These are phyloP conservation scores for Rhododendron griersonianum DNA, from an alignment of 148 eudicot species.

Conservation along the genomic window DNA sequence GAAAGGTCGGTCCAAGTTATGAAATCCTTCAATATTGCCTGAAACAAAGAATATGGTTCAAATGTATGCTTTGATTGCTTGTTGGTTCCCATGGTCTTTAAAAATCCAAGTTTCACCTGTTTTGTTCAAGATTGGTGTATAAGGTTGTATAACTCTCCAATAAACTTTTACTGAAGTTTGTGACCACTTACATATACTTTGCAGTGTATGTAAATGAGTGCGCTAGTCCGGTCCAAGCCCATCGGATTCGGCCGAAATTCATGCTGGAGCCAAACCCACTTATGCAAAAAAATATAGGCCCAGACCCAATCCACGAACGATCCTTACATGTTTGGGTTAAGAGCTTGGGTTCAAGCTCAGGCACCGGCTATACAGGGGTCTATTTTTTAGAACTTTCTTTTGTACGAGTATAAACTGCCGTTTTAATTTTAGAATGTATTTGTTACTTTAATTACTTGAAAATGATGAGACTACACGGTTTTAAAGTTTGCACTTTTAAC, in stretches of 20 bases:
- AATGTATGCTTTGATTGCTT: not conserved
- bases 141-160: no score
- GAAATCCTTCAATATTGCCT: not conserved
- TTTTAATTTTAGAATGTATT: not conserved
- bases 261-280: not conserved
- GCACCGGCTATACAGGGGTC: not conserved
- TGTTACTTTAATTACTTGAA: not conserved
- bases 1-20: constrained; percentile 43
- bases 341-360: not conserved
- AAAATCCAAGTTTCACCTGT: not conserved
- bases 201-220: not conserved
- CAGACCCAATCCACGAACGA: not conserved
- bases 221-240: not conserved
- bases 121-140: no score
- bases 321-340: not conserved
- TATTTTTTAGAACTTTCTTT: not conserved
- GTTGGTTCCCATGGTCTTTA: not conserved
- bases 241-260: not conserved
- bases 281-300: not conserved
- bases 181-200: no score
- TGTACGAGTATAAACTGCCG: no score
- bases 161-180: no score
- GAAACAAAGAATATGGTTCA: not conserved
- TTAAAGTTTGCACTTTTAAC: no score
- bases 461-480: no score